A percentile compares a stretch with the other conserved stretches of the same genome.
These are phyloP conservation scores for Penicillium bovifimosum DNA, from an alignment of 495 filamentous ascomycete species.

Conservation along the genomic window DNA sequence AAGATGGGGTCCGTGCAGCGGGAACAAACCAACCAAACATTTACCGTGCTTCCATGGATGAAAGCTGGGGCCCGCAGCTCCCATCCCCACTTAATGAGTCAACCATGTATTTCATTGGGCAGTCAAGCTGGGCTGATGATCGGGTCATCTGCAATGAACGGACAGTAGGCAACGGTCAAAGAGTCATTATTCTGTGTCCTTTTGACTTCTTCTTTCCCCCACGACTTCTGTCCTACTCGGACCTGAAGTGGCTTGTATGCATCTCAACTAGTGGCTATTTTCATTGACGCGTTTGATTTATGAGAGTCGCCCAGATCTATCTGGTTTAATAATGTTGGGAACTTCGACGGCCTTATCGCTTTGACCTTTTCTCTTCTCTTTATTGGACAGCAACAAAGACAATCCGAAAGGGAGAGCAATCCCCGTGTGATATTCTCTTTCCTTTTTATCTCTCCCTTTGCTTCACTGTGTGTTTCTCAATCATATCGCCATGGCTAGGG, in stretches of 20 bases:
- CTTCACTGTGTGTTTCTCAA: slow-evolving; percentile 5
- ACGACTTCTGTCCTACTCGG: slow-evolving; percentile 4
- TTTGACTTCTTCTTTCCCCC: not conserved
- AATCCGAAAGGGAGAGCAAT: not conserved
- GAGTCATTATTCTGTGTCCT: not conserved
- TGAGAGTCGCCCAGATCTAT: not conserved
- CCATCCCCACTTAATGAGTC: slow-evolving; percentile 12
- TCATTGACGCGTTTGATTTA: not conserved
- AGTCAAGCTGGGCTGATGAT: slow-evolving; percentile 7
- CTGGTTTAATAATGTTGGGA: slow-evolving; percentile 1
- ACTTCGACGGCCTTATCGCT: not conserved
- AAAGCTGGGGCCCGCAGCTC: slow-evolving; percentile 1
- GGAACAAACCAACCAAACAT: not conserved
- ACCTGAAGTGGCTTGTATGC: slow-evolving; percentile 1
- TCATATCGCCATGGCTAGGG: slow-evolving; percentile 14
- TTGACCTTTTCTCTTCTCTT: slow-evolving; percentile 2
- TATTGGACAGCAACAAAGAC: not conserved
- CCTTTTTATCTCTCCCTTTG: not conserved
- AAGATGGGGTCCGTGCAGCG: not conserved
- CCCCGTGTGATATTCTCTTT: not conserved
- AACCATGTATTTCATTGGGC: slow-evolving; percentile 1
- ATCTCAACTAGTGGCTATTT: slow-evolving; percentile 1
- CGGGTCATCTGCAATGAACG: slow-evolving; percentile 3
- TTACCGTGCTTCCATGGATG: not conserved
- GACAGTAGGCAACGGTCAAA: slow-evolving; percentile 6